Evolutionary conservation across 2,329 filamentous ascomycete genomes (phyloP).

Genomic region (Fusarium liriodendri): DNA sequence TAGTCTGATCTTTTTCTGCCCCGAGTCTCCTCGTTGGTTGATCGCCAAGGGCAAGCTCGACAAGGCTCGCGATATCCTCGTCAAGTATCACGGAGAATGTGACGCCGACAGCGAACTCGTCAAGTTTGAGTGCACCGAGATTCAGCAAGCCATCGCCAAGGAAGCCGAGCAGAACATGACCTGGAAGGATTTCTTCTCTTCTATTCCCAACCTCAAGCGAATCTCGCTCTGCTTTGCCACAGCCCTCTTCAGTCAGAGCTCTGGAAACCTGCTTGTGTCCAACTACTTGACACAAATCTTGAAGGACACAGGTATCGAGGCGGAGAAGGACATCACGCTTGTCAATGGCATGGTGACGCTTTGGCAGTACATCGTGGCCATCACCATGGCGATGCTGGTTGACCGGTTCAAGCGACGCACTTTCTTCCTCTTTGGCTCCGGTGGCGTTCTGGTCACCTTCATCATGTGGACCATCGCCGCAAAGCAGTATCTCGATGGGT

Average conservation of each 20-base stretch:
- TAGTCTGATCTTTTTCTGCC: conserved; percentile 60
- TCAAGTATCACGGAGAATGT: conserved; percentile 63
- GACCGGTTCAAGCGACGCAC: conserved; percentile 52
- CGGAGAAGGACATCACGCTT: conserved; percentile 53
- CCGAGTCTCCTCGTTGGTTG: conserved; percentile 71
- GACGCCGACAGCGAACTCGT: conserved; percentile 58
- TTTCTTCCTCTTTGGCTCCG: conserved; percentile 53
- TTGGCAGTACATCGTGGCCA: conserved; percentile 56
- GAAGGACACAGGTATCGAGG: conserved; percentile 52
- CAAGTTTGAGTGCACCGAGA: conserved; percentile 60
- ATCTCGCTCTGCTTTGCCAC: conserved; percentile 54
- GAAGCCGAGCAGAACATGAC: conserved; percentile 57
- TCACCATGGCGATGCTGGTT: conserved; percentile 51
- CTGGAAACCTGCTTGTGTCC: conserved; percentile 55
- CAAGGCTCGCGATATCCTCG: conserved; percentile 62
- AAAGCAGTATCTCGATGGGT: conserved; percentile 51
- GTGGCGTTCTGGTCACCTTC: conserved; percentile 53
- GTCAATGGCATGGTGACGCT: conserved; percentile 56
- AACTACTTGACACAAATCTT: conserved; percentile 55
- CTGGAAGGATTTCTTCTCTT: conserved; percentile 56
- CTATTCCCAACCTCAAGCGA: conserved; percentile 53
- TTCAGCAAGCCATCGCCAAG: conserved; percentile 58
- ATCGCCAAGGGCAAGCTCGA: conserved; percentile 62
- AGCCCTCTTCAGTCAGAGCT: conserved; percentile 54
- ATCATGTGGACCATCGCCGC: conserved; percentile 54